Evolutionary conservation across 495 filamentous ascomycete genomes (phyloP).

Genomic region (Aspergillus diversus): DNA sequence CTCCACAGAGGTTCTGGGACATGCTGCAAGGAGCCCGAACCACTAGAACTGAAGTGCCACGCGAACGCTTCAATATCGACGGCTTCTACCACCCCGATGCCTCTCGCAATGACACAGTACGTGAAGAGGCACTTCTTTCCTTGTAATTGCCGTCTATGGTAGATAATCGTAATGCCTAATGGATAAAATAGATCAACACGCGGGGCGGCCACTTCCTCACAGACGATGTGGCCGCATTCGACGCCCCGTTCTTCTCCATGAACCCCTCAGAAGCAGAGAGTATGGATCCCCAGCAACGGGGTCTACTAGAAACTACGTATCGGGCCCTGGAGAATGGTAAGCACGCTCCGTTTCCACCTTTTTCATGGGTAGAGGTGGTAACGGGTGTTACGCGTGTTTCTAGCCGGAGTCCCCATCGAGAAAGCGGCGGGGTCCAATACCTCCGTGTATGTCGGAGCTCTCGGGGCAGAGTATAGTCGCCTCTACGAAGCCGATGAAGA

Average conservation of each 20-base stretch:
- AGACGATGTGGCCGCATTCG: conserved; percentile 41
- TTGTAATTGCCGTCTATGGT: too few relatives aligned
- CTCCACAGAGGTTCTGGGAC: background rate
- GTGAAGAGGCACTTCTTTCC: too few relatives aligned
- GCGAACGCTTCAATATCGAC: background rate
- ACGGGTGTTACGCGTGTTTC: too few relatives aligned
- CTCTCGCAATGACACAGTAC: too few relatives aligned
- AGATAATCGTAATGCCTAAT: too few relatives aligned
- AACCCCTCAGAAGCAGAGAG: conserved; percentile 49
- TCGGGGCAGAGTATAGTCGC: too few relatives aligned
- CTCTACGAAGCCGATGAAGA: too few relatives aligned
- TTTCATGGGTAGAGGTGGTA: too few relatives aligned
- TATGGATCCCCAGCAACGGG: conserved; percentile 44
- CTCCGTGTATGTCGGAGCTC: conserved; percentile 37
- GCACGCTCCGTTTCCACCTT: too few relatives aligned
- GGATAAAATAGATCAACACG: background rate
- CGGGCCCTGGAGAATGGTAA: conserved; percentile 57
- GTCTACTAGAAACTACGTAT: conserved; percentile 58
- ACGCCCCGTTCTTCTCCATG: conserved; percentile 57
- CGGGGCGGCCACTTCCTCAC: conserved; percentile 31
- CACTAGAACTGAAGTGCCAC: background rate
- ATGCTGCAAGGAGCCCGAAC: background rate
- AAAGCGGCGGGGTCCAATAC: background rate
- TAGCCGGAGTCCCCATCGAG: background rate
- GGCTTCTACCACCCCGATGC: background rate